phyloP scores from a whole-genome alignment of 2,329 filamentous ascomycete genomes.

The Dactylellina drechsleri region DNA sequence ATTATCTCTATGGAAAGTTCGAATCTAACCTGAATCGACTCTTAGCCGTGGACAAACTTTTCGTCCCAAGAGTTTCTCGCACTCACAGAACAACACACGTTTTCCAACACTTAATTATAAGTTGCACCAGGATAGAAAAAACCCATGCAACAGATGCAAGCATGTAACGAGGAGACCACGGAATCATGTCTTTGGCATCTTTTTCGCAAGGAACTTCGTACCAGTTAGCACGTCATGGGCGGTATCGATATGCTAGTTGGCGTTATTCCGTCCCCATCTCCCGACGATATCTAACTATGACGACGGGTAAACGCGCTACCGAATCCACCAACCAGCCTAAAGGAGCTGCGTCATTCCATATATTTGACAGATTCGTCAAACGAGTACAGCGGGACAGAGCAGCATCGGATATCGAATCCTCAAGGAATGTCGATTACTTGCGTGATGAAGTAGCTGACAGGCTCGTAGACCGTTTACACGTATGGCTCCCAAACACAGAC shows the following conservation, averaged over 20 bases:
- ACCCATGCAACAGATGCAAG: neutral
- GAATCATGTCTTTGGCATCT: constrained; percentile 3
- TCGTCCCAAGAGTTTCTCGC: too few relatives aligned
- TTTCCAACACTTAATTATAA: neutral
- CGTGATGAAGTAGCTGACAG: constrained; percentile 89
- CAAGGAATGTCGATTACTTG: constrained; percentile 87
- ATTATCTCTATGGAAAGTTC: neutral
- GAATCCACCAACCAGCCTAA: neutral
- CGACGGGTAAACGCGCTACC: neutral
- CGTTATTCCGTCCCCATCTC: neutral
- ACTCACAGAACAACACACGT: constrained; percentile 1
- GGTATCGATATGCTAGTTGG: neutral
- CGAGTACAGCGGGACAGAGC: constrained; percentile 91
- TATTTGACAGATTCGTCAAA: constrained; percentile 90
- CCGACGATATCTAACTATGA: constrained; percentile 14
- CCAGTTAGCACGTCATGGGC: neutral
- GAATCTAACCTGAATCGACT: neutral
- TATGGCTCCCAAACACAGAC: constrained; percentile 61
- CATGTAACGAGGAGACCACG: neutral
- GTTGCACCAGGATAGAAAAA: neutral
- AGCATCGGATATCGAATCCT: constrained; percentile 74
- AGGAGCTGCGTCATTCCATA: constrained; percentile 71
- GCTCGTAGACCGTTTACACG: constrained; percentile 84
- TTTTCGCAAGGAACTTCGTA: neutral
- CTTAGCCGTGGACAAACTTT: too few relatives aligned